Evolutionary conservation across 768 basidiomycete species (phyloP), one percentile per base, ranked within the genome.

Genomic region (Termitomyces sp.): DNA sequence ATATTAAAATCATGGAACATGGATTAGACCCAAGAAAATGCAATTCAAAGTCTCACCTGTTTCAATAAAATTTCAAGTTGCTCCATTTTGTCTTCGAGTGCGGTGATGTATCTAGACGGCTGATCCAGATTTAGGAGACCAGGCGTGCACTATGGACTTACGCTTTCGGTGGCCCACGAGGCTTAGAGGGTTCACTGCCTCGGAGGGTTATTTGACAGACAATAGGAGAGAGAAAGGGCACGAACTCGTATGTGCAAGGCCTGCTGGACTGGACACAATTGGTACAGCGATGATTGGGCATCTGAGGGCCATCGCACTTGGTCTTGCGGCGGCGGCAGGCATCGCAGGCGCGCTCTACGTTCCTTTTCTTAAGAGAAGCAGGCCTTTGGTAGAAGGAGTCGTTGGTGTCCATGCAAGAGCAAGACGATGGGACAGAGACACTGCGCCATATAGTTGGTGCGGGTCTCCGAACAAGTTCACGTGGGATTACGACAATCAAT

Each of bases 151-250:
- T 42, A 41, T 34, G 32, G 25, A 76, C 84, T 63, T 58, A 87
- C 82, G 81, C 83, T 70, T 87, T 87, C 5, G 85, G 81, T 23
- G 85, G 85, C 0, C 84, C 84, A 53, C 85, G 76, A 56, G 84
- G 84, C 60, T 82, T 81, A 4, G 85, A 86, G 2, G 73, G 74
- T 66, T 86, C 85, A n/a, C 84, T 85, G 52, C 12, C 37, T 43
- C 54, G 9, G 25, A 51, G 39, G n/a, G 41, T 44, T 21, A 53
- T 32, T 12, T 16, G 37, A 47, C 32, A 17, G 28, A 52, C 32
- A 30, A 25, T 25, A 39, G 47, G 21, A 32, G 10, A 55, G 52
- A 37, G 19, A 3, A 41, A 47, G 37, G 34, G 51, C 35, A 74
- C 81, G 48, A 59, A 84, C 84, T 84, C 59, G 63, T 87, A 87